Conservation (phyloP, 148 eudicot genomes). For the Rhododendron mucronatum region DNA sequence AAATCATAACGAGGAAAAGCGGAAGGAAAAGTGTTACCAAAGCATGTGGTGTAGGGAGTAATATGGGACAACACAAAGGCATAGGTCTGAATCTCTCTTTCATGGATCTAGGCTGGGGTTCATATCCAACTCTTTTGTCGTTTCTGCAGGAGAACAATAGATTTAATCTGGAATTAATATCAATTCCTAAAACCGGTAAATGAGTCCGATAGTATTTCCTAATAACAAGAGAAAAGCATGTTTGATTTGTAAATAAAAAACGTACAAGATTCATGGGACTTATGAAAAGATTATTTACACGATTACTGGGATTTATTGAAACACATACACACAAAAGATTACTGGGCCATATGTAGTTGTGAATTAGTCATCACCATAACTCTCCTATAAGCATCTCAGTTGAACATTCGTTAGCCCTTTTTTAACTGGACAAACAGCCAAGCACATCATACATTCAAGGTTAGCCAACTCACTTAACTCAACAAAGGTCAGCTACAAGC, state of each 20-base stretch:
- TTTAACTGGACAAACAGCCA: neutral
- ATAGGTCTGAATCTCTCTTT: constrained; percentile 93
- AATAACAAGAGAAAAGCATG: neutral
- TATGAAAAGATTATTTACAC: neutral
- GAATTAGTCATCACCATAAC: neutral
- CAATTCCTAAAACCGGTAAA: neutral
- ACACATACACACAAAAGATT: neutral
- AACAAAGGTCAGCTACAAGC: neutral
- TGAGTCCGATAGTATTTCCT: neutral
- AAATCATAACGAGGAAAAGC: neutral
- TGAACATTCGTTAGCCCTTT: neutral
- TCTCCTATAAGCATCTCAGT: neutral
- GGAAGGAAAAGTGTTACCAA: constrained; percentile 44
- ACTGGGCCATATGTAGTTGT: neutral
- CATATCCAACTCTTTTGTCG: constrained; percentile 57
- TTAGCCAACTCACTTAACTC: neutral
- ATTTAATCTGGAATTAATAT: neutral
- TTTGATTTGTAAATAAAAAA: neutral
- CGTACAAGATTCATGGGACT: neutral
- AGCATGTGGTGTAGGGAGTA: constrained; percentile 95
- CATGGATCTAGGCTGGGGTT: constrained; percentile 44
- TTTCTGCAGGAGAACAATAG: constrained; percentile 42
- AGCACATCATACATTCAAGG: neutral
- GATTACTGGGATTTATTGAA: neutral
- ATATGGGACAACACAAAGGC: constrained; percentile 85